phyloP scores from a whole-genome alignment of 768 basidiomycete genomes.

The Mycena epipterygia region DNA sequence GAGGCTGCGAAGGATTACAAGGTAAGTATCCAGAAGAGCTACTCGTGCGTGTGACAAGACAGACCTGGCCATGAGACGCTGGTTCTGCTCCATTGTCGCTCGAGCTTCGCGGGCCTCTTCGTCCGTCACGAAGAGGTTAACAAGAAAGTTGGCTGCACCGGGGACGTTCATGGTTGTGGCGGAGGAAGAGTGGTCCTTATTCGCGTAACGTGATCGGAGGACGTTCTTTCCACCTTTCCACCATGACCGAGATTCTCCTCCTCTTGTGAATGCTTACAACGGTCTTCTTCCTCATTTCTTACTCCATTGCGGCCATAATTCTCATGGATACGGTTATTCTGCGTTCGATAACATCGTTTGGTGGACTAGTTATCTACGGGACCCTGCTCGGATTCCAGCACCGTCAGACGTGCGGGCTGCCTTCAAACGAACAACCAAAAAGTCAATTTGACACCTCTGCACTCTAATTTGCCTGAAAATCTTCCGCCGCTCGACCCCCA shows the following conservation, averaged over 20 bases:
- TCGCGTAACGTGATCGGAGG: background rate
- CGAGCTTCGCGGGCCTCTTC: conserved; percentile 22
- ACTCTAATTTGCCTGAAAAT: background rate
- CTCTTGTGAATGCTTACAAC: too few species aligned
- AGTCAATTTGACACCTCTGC: background rate
- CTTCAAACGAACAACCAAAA: background rate
- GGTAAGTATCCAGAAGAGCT: background rate
- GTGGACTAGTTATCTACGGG: too few species aligned
- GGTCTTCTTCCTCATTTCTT: too few species aligned
- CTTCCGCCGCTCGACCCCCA: background rate
- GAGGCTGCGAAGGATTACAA: conserved; percentile 14
- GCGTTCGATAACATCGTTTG: too few species aligned
- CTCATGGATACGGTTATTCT: too few species aligned
- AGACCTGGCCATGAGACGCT: conserved; percentile 30
- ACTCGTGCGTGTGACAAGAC: background rate
- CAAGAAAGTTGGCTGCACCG: conserved; percentile 6
- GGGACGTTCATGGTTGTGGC: conserved; percentile 22
- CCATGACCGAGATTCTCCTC: too few species aligned
- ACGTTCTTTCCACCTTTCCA: background rate
- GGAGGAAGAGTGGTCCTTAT: conserved; percentile 5
- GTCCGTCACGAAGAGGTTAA: conserved; percentile 29
- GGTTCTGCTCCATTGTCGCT: conserved; percentile 25
- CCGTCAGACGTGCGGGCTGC: background rate
- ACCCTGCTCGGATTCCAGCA: background rate
- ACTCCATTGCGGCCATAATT: too few species aligned